Evolutionary conservation across 1,139 yeast genomes (phyloP).

Genomic region (Pichia inconspicua): DNA sequence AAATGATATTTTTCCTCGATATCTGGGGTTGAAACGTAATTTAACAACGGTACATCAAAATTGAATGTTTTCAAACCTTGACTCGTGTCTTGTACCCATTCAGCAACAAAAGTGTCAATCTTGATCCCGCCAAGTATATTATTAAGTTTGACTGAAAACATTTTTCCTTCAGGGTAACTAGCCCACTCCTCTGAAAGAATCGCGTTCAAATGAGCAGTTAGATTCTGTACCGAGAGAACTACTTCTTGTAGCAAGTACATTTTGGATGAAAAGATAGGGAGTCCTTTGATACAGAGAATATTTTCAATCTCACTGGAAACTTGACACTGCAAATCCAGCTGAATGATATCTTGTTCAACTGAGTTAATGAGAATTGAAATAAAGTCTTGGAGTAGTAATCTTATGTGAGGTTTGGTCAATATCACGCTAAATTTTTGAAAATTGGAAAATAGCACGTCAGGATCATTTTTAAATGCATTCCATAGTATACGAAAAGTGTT

Average conservation of each 20-base stretch:
- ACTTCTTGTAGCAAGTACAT: conserved; percentile 47
- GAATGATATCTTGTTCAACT: conserved; percentile 39
- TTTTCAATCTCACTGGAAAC: conserved; percentile 30
- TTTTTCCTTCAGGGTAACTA: conserved; percentile 64
- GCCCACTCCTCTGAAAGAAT: conserved; percentile 72
- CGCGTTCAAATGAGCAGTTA: conserved; percentile 38
- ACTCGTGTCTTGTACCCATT: conserved; percentile 39
- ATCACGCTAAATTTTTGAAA: conserved; percentile 42
- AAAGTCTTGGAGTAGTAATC: conserved; percentile 49
- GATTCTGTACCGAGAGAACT: conserved; percentile 33
- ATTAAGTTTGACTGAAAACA: conserved; percentile 44
- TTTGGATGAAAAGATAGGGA: conserved; percentile 41
- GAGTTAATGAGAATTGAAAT: conserved; percentile 41
- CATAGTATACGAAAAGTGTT: conserved; percentile 34
- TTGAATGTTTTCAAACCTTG: conserved; percentile 16
- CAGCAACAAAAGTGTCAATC: conserved; percentile 34
- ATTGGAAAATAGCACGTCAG: conserved; percentile 44
- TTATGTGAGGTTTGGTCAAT: conserved; percentile 42
- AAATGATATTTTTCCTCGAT: conserved; percentile 25
- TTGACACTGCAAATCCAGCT: conserved; percentile 35
- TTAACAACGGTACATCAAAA: conserved; percentile 35
- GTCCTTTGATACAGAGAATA: conserved; percentile 33
- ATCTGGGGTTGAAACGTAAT: conserved; percentile 8
- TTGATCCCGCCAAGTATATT: conserved; percentile 41
- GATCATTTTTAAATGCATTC: conserved; percentile 30